Percentiles rank a stretch among this genome's conserved stretches.
Conservation (phyloP, 805 yeast species). For the Suhomyces xylopsoci region DNA sequence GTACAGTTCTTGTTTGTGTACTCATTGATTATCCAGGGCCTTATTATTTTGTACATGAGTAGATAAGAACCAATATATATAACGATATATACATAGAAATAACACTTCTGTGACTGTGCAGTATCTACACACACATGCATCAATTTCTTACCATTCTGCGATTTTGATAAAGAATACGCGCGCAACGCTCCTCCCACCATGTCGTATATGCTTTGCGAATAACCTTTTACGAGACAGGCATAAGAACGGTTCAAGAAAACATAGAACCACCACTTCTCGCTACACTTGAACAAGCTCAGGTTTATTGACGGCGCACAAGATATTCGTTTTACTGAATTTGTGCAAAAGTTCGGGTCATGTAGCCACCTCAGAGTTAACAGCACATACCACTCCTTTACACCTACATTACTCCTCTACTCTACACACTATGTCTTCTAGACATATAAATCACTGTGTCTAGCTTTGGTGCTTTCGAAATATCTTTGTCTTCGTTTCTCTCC, state of each 20-base stretch:
- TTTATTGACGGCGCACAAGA: background rate
- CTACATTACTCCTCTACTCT: background rate
- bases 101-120: background rate
- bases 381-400: background rate
- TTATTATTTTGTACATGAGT: slow-evolving; percentile 69
- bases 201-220: no score
- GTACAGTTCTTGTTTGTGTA: slow-evolving; percentile 85
- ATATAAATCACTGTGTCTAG: background rate
- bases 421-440: no score
- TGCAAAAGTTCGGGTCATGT: background rate
- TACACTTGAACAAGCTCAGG: background rate
- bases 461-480: background rate
- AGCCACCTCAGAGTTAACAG: background rate
- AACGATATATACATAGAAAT: background rate
- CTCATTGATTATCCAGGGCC: slow-evolving; percentile 75
- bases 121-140: background rate
- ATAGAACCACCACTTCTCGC: background rate
- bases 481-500: background rate
- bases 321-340: background rate
- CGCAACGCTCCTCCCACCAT: background rate
- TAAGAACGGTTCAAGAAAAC: background rate
- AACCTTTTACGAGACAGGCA: background rate
- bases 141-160: no score
- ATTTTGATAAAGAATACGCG: background rate
- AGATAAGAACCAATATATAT: slow-evolving; percentile 12